Evolutionary conservation across 2,329 filamentous ascomycete species (phyloP), one percentile per base, ranked within the genome.

Genomic region (Diaporthe longicolla): DNA sequence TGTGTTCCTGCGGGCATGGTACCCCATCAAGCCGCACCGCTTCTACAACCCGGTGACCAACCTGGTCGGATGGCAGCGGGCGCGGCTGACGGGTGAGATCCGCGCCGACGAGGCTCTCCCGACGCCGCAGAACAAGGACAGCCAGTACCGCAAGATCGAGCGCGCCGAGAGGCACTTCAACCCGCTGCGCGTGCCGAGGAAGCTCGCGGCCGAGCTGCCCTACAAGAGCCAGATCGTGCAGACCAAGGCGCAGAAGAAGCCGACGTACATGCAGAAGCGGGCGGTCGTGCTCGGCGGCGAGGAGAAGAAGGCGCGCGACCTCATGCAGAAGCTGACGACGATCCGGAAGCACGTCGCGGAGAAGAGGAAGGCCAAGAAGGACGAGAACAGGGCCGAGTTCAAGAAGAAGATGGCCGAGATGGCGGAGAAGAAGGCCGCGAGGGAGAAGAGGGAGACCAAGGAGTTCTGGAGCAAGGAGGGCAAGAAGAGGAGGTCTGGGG

Each of bases 31-130:
- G 80, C 97, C 97, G 1, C 95, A 95, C 83, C 93, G 95, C 74
- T 99, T 98, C 89, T 98, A 98, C 88, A 98, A 98, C 84, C 94
- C 95, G 1, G 95, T 97, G 71, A 97, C 95, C 74, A 98, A 99
- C 84, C 90, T 98, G 52, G 89, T 98, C 74, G 94, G 94, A 75
- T 98, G 97, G 97, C 90, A 93, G 80, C 92, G 93, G 71, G 99
- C 99, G 97, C 93, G 97, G 32, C 88, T 98, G 52, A 98, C 97
- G 0, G 97, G 97, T 74, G 91, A 98, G 85, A 93, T 99, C 77
- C 94, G 97, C 55, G 92, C 92, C 58, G 94, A 92, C 70, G 85
- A 95, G 82, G 89, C 89, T 76, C 86, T 98, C 59, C 85, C 92
- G 9, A 96, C 95, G 0, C 97, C 97, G 0, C 88, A 93, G 80